Conservation (phyloP, 176 grass and related monocot genomes). For the Zoysia japonica region DNA sequence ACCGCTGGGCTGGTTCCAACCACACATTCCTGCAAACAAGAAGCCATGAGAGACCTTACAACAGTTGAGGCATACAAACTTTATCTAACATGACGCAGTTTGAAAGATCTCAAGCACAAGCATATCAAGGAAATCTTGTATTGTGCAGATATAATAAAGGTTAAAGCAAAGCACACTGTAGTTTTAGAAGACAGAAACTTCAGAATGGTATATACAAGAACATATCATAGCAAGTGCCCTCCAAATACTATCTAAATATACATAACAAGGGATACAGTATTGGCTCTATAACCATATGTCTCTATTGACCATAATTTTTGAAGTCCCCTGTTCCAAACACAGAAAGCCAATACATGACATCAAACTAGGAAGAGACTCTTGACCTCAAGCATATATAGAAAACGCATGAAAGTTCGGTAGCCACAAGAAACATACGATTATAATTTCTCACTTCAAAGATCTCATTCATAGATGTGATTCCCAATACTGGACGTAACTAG, state of each 20-base stretch:
- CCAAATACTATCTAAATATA: slow-evolving; percentile 11
- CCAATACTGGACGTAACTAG: slow-evolving; percentile 9
- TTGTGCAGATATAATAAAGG: not conserved
- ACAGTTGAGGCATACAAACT: too few species aligned
- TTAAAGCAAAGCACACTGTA: slow-evolving; percentile 20
- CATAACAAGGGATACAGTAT: not conserved
- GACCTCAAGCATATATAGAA: not conserved
- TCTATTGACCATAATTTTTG: not conserved
- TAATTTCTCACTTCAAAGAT: not conserved
- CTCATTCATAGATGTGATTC: not conserved
- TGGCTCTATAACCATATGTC: not conserved
- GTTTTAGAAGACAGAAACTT: not conserved
- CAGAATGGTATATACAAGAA: slow-evolving; percentile 1
- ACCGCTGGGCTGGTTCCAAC: slow-evolving; percentile 26
- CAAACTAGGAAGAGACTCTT: not conserved
- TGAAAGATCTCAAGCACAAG: too few species aligned
- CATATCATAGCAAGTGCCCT: not conserved
- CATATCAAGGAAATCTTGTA: too few species aligned
- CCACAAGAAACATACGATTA: not conserved
- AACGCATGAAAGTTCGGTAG: not conserved
- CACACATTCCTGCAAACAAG: slow-evolving; percentile 28
- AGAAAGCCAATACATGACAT: not conserved
- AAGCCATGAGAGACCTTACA: slow-evolving; percentile 2
- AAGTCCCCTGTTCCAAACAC: not conserved
- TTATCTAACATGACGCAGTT: too few species aligned